Conservation (phyloP, 1,139 yeast species). For the Saccharomyces hybrid region DNA sequence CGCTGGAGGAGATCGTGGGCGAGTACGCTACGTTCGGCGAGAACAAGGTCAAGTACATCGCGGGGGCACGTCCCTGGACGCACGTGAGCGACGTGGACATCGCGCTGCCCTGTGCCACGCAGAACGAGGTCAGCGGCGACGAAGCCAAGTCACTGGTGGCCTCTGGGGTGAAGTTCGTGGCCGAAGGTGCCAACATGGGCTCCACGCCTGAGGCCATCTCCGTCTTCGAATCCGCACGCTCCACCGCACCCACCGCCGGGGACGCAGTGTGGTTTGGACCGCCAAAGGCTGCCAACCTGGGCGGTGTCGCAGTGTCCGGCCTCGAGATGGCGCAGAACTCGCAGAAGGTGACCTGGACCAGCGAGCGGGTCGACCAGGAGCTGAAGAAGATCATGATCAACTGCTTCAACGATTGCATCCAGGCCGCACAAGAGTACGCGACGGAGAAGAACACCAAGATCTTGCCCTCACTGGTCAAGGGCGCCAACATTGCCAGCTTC, state of each 20-base stretch:
- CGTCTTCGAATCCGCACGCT: slow-evolving; percentile 82
- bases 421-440: slow-evolving; percentile 74
- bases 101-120: slow-evolving; percentile 97
- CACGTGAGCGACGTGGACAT: slow-evolving; percentile 87
- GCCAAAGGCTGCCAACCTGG: slow-evolving; percentile 98
- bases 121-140: slow-evolving; percentile 92
- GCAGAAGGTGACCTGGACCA: slow-evolving; percentile 79
- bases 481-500: slow-evolving; percentile 99
- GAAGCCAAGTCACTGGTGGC: slow-evolving; percentile 92
- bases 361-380: slow-evolving; percentile 80
- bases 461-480: slow-evolving; percentile 91
- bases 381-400: slow-evolving; percentile 85
- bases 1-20: slow-evolving; percentile 61
- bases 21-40: slow-evolving; percentile 53
- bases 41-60: slow-evolving; percentile 61
- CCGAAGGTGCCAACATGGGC: slow-evolving; percentile 99
- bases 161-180: slow-evolving; percentile 85
- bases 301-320: slow-evolving; percentile 98
- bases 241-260: slow-evolving; percentile 37
- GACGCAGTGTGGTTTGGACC: slow-evolving; percentile 92
- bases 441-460: slow-evolving; percentile 47
- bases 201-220: slow-evolving; percentile 94
- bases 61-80: slow-evolving; percentile 95
- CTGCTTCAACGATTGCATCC: slow-evolving; percentile 87
- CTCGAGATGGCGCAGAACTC: slow-evolving; percentile 99